phyloP scores from a whole-genome alignment of 2,329 filamentous ascomycete genomes.

The Macrophomina phaseolina region DNA sequence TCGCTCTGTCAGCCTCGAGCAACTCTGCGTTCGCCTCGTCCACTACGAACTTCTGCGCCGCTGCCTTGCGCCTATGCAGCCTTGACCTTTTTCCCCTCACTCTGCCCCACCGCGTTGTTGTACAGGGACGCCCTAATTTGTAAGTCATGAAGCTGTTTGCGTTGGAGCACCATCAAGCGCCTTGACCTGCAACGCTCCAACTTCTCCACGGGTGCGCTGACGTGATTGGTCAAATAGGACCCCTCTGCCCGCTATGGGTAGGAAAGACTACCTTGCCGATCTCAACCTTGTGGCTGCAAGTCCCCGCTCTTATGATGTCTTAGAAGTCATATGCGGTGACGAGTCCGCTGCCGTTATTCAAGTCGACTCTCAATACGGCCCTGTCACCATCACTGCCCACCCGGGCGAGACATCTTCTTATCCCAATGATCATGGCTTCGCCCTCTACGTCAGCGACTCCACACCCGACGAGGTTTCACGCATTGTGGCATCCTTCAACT shows the following conservation, averaged over 20 bases:
- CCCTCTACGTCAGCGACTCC: slow-evolving; percentile 57
- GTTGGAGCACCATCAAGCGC: too few relatives aligned
- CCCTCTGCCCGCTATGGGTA: slow-evolving; percentile 61
- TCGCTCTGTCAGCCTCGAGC: not conserved
- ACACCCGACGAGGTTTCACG: slow-evolving; percentile 50
- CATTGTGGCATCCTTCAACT: slow-evolving; percentile 54
- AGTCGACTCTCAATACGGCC: slow-evolving; percentile 49
- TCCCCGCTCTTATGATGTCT: slow-evolving; percentile 55
- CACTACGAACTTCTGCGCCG: not conserved
- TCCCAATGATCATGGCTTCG: slow-evolving; percentile 62
- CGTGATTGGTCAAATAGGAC: slow-evolving; percentile 24
- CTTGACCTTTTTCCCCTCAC: slow-evolving; percentile 11
- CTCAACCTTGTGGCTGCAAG: slow-evolving; percentile 49
- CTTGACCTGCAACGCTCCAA: not conserved
- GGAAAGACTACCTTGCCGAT: slow-evolving; percentile 69
- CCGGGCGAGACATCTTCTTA: slow-evolving; percentile 64
- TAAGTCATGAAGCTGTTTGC: not conserved
- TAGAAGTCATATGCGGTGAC: slow-evolving; percentile 63
- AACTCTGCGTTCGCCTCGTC: not conserved
- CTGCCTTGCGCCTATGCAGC: slow-evolving; percentile 5
- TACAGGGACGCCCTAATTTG: not conserved
- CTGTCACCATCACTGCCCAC: slow-evolving; percentile 47
- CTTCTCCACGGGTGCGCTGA: not conserved
- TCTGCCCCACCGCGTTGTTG: slow-evolving; percentile 1
- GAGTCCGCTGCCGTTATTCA: slow-evolving; percentile 74